Conservation (phyloP, 169 alveolate genomes). For the Amoebophrya sp. region DNA sequence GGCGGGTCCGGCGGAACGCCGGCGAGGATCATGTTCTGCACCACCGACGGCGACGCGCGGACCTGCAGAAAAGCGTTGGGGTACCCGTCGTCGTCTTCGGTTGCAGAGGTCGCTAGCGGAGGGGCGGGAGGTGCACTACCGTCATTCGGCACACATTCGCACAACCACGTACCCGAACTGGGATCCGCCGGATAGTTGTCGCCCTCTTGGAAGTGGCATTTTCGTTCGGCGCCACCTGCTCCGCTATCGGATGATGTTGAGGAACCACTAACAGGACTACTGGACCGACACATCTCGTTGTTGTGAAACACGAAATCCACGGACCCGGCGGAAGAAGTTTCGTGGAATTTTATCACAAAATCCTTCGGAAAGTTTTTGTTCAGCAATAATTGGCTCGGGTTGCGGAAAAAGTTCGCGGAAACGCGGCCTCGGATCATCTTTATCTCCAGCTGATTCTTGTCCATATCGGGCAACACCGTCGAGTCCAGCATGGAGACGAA, state of each 20-base stretch:
- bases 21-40: background rate
- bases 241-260: too few relatives aligned
- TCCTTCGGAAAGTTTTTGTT: background rate
- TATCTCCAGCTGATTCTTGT: background rate
- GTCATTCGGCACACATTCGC: too few relatives aligned
- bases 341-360: background rate
- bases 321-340: background rate
- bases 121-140: too few relatives aligned
- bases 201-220: background rate
- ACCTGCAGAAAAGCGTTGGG: background rate
- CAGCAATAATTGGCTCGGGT: background rate
- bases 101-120: background rate
- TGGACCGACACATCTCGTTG: background rate
- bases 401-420: background rate
- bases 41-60: background rate
- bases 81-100: too few relatives aligned
- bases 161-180: too few relatives aligned
- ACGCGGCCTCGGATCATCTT: background rate
- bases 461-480: background rate
- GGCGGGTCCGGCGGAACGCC: conserved; percentile 2
- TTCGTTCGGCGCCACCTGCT: background rate
- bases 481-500: background rate
- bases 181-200: background rate
- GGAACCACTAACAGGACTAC: too few relatives aligned
- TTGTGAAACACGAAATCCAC: background rate